phyloP scores from a whole-genome alignment of 345 rosid species.

The Carallia brachiata region DNA sequence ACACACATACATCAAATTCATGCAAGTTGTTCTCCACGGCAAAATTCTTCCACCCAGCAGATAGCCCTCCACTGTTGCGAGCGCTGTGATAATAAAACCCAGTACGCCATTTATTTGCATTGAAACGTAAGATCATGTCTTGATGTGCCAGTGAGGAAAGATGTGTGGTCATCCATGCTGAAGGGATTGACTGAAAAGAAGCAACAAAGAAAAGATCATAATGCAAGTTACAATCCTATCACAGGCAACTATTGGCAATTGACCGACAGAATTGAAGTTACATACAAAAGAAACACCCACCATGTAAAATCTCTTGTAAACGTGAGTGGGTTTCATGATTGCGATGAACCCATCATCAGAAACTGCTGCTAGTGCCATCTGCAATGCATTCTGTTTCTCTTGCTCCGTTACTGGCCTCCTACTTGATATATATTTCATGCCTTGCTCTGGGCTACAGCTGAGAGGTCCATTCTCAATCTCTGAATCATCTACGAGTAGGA shows the following conservation, averaged over 20 bases:
- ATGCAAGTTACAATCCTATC: background rate
- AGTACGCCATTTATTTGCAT: conserved; percentile 36
- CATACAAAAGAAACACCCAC: conserved; percentile 21
- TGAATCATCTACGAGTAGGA: background rate
- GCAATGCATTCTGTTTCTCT: conserved; percentile 29
- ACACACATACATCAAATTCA: conserved; percentile 51
- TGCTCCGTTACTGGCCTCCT: conserved; percentile 32
- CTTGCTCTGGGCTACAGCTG: background rate
- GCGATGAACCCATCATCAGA: conserved; percentile 34
- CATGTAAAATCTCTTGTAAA: conserved; percentile 37
- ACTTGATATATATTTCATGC: conserved; percentile 8
- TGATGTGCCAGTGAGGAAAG: conserved; percentile 24
- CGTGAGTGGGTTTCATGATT: conserved; percentile 46
- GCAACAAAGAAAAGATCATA: background rate
- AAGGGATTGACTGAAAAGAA: conserved; percentile 37
- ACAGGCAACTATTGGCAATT: background rate
- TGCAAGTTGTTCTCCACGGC: conserved; percentile 43
- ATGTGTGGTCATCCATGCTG: conserved; percentile 33
- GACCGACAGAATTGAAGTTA: background rate
- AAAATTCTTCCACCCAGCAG: conserved; percentile 52
- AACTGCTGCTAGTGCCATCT: conserved; percentile 31
- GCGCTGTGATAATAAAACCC: conserved; percentile 16
- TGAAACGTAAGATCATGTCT: conserved; percentile 33
- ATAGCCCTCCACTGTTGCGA: conserved; percentile 37
- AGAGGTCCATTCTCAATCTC: background rate